Percentiles rank a stretch among this genome's conserved stretches.
phyloP scores from a whole-genome alignment of 2,329 filamentous ascomycete genomes.

The Fusarium miscanthi region DNA sequence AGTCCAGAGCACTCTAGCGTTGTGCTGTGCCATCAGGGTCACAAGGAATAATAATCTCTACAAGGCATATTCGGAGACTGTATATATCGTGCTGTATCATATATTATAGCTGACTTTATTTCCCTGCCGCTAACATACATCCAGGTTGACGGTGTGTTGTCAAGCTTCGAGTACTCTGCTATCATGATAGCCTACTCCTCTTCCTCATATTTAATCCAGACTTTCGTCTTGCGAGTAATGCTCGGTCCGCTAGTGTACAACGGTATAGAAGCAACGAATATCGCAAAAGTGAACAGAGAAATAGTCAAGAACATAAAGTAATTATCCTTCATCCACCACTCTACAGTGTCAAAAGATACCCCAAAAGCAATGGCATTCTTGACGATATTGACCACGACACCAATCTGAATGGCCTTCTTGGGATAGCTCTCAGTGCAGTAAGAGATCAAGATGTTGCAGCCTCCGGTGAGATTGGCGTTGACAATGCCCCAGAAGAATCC shows the following conservation, averaged over 20 bases:
- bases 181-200: background rate
- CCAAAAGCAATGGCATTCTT: background rate
- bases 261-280: accelerated
- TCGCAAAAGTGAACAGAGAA: background rate
- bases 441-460: background rate
- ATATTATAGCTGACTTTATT: too few relatives aligned
- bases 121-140: too few relatives aligned
- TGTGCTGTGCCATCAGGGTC: too few relatives aligned
- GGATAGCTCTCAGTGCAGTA: background rate
- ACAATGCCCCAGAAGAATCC: background rate
- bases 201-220: accelerated
- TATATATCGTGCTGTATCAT: too few relatives aligned
- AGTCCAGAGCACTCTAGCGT: too few relatives aligned
- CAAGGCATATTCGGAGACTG: too few relatives aligned
- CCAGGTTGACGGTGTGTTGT: too few relatives aligned
- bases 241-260: background rate
- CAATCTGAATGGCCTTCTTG: background rate
- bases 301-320: background rate
- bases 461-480: background rate
- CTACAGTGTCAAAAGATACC: background rate
- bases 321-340: background rate
- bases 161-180: too few relatives aligned
- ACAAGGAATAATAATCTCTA: too few relatives aligned
- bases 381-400: background rate
- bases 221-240: background rate